These are phyloP conservation scores for Wallacemonas rigidus DNA, from an alignment of 208 protist genomes.

Conservation along the genomic window DNA sequence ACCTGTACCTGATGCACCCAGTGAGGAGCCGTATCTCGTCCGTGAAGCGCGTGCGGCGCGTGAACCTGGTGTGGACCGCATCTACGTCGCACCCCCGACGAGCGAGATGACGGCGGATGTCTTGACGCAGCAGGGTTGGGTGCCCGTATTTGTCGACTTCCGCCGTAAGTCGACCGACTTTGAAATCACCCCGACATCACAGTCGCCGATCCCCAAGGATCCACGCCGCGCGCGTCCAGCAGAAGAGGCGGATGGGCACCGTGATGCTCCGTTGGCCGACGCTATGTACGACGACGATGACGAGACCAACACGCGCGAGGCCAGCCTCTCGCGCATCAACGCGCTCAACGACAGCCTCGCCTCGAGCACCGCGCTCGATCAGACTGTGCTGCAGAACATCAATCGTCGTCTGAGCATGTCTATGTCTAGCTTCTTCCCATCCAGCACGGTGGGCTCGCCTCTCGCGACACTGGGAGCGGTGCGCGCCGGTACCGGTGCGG, in stretches of 20 bases:
- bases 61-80: constrained; percentile 4
- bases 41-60: constrained; percentile 10
- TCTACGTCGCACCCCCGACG: constrained; percentile 18
- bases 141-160: constrained; percentile 42
- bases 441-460: neutral
- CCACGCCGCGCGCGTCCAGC: constrained; percentile 14
- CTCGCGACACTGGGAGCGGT: neutral
- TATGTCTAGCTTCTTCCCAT: constrained; percentile 4
- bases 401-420: constrained; percentile 23
- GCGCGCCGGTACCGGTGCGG: neutral
- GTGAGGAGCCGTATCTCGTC: neutral
- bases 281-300: neutral
- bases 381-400: constrained; percentile 18
- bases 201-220: constrained; percentile 26
- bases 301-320: constrained; percentile 1
- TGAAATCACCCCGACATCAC: constrained; percentile 13
- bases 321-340: constrained; percentile 19
- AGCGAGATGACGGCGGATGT: constrained; percentile 33
- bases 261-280: neutral
- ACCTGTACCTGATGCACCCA: neutral
- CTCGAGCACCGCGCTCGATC: neutral
- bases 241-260: no score
- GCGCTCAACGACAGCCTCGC: constrained; percentile 10
- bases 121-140: constrained; percentile 37
- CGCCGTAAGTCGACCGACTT: constrained; percentile 14